A percentile compares a stretch with the other conserved stretches of the same genome.
Conservation (phyloP, 257 asterid species). For the Plantago elongata region DNA sequence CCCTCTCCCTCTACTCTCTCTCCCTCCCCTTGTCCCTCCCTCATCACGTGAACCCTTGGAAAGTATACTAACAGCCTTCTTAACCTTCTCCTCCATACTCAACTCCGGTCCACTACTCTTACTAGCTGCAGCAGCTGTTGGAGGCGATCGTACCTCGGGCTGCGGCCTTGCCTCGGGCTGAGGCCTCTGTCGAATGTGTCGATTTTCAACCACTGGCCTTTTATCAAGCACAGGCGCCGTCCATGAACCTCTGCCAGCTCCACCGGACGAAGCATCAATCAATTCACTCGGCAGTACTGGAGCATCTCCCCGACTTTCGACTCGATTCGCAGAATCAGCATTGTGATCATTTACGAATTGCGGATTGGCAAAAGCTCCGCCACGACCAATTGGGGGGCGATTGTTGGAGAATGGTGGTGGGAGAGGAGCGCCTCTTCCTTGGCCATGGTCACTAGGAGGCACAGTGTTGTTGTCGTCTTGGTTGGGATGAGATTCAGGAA, state of each 20-base stretch:
- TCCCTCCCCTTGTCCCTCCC: slow-evolving; percentile 35
- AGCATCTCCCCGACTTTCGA: not conserved
- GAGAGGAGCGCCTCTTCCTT: slow-evolving; percentile 48
- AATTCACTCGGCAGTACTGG: slow-evolving; percentile 25
- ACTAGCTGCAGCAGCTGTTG: slow-evolving; percentile 18
- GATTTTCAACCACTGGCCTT: slow-evolving; percentile 40
- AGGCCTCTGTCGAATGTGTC: slow-evolving; percentile 40
- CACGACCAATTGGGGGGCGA: slow-evolving; percentile 32
- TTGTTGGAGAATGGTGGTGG: slow-evolving; percentile 33
- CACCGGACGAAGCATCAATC: slow-evolving; percentile 32
- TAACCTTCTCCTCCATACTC: slow-evolving; percentile 50
- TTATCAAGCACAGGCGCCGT: not conserved
- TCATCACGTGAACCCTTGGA: slow-evolving; percentile 34
- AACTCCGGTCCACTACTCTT: slow-evolving; percentile 29
- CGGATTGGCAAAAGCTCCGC: slow-evolving; percentile 36
- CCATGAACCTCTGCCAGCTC: slow-evolving; percentile 57
- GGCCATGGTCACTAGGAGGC: slow-evolving; percentile 54
- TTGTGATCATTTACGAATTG: slow-evolving; percentile 24
- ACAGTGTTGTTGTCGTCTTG: slow-evolving; percentile 21
- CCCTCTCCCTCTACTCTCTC: slow-evolving; percentile 40
- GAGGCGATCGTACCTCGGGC: not conserved
- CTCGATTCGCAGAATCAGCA: slow-evolving; percentile 17
- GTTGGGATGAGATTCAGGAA: slow-evolving; percentile 23
- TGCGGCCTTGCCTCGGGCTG: not conserved
- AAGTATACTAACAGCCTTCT: slow-evolving; percentile 46